Percentiles rank a stretch among this genome's conserved stretches.
phyloP scores from a whole-genome alignment of 176 grass and related monocot species.

The Paspalum notatum region DNA sequence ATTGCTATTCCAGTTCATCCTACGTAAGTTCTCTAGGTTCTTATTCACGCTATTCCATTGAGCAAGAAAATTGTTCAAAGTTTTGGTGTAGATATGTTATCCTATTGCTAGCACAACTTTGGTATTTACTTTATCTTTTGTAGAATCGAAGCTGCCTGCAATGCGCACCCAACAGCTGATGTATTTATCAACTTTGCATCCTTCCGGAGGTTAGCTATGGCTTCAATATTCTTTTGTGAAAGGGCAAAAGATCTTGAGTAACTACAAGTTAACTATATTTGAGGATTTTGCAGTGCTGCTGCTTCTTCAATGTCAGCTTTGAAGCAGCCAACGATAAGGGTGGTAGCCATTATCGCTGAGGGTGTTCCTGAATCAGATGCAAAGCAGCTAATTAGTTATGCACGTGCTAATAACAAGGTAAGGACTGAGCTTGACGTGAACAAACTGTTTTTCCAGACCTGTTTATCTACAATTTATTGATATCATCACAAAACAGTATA shows the following conservation, averaged over 20 bases:
- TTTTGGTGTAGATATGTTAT: slow-evolving; percentile 13
- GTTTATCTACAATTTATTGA: neutral
- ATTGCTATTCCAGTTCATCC: slow-evolving; percentile 99
- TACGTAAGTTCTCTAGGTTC: slow-evolving; percentile 46
- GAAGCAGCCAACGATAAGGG: slow-evolving; percentile 90
- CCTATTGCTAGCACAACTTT: slow-evolving; percentile 6
- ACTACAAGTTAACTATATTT: slow-evolving; percentile 35
- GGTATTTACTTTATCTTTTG: slow-evolving; percentile 37
- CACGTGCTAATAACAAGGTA: slow-evolving; percentile 95
- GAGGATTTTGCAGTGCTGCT: slow-evolving; percentile 70
- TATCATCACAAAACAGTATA: neutral
- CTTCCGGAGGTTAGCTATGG: slow-evolving; percentile 75
- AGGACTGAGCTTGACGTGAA: neutral
- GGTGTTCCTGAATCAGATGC: slow-evolving; percentile 96
- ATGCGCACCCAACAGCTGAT: slow-evolving; percentile 90
- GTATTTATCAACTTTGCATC: slow-evolving; percentile 99
- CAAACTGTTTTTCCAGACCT: slow-evolving; percentile 5
- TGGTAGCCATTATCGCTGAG: slow-evolving; percentile 97
- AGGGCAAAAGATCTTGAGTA: neutral
- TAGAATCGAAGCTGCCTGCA: slow-evolving; percentile 95
- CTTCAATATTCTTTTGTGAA: slow-evolving; percentile 28
- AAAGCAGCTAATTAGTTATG: slow-evolving; percentile 93
- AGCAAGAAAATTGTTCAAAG: slow-evolving; percentile 24
- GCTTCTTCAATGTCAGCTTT: slow-evolving; percentile 95
- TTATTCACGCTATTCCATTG: slow-evolving; percentile 18